Base-by-base conservation (phyloP, 495 filamentous ascomycete species). In the Usnea hakonensis region DNA sequence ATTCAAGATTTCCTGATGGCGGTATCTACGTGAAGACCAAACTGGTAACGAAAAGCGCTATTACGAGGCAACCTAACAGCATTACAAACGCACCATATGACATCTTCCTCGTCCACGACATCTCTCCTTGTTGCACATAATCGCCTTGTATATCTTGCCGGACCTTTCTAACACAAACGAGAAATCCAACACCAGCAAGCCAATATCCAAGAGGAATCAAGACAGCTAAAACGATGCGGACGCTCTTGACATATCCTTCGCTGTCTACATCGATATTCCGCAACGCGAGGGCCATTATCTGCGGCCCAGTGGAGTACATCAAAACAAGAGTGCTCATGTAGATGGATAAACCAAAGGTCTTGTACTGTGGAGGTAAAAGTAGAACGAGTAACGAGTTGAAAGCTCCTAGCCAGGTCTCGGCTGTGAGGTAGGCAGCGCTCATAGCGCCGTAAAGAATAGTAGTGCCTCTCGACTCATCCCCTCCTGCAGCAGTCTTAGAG, bases 361-460 rank as follows among this genome's bases (percentile, higher is more conserved):
- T 75, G 62, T 69, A 66, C 9, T 36, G 57, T 32, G 70, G 72
- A 28, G 69, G 69, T 1, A 75, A 60, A 5, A 75, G 57, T 0
- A 65, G 57, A 8, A 64, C 64, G n/a, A 75, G 52, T 17, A 73
- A 37, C 28, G 60, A 62, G 40, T 63, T 64, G 30, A 74, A 30
- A 2, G 65, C 62, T 13, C 72, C 72, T 30, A 73, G 69, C 72
- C 72, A 75, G n/a, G 67, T 57, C 58, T 75, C 72, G 10, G 73
- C 69, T 2, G 69, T 67, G 2, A 75, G 30, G 46, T 72, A 71
- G 11, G 73, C 73, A 3, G 63, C 52, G 32, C 58, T 65, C 64
- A 75, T 68, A 21, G 64, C 62, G 35, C 70, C 69, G 28, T 74
- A 75, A 10, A 74, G 58, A 19, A 75, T 54, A 44, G 37, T 58